phyloP scores from a whole-genome alignment of 2,329 filamentous ascomycete species.

The Neoscytalidium dimidiatum region DNA sequence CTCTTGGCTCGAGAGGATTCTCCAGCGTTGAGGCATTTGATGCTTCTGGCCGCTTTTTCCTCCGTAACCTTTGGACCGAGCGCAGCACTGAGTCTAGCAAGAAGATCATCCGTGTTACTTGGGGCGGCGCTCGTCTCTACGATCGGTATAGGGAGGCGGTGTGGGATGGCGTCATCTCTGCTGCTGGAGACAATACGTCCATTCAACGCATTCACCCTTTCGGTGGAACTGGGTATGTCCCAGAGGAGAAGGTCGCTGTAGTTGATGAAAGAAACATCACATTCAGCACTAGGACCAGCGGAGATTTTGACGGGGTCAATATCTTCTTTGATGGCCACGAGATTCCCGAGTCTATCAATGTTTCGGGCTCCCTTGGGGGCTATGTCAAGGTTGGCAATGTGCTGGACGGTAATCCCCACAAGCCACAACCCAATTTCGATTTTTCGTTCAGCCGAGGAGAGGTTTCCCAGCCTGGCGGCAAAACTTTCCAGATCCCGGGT shows the following conservation, averaged over 20 bases:
- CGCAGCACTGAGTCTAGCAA: not conserved
- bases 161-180: constrained; percentile 29
- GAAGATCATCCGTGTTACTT: constrained; percentile 25
- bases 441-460: not conserved
- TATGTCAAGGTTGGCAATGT: constrained; percentile 12
- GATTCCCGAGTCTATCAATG: not conserved
- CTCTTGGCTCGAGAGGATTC: not conserved
- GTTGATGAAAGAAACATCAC: constrained; percentile 22
- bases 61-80: not conserved
- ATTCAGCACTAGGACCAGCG: constrained; percentile 32
- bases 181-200: not conserved
- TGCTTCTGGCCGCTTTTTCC: not conserved
- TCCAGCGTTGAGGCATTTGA: not conserved
- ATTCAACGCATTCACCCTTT: constrained; percentile 25
- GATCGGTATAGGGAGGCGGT: constrained; percentile 38
- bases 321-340: not conserved
- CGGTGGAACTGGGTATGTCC: constrained; percentile 28
- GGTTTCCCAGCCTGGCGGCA: constrained; percentile 21
- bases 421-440: not conserved
- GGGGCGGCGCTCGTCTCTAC: constrained; percentile 37
- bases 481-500: constrained; percentile 24
- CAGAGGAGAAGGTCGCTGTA: constrained; percentile 24
- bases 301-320: constrained; percentile 33
- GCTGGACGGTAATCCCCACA: constrained; percentile 1
- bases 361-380: not conserved